phyloP scores from a whole-genome alignment of 148 eudicot species.

The Chenopodium berlandieri region DNA sequence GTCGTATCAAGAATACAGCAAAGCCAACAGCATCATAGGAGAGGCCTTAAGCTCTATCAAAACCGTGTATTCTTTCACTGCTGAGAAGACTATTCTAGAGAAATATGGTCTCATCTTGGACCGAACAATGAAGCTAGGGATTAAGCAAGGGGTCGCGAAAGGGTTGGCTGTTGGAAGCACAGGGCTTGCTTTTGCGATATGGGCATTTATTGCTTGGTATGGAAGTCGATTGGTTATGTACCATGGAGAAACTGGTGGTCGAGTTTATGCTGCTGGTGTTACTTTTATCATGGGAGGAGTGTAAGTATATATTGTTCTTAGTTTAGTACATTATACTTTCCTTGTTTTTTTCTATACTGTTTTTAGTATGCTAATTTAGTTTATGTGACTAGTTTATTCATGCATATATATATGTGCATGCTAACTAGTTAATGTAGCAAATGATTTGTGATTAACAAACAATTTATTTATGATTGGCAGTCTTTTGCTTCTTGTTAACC shows the following conservation, averaged over 20 bases:
- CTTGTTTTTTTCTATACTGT: too few relatives aligned
- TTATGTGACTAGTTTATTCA: too few relatives aligned
- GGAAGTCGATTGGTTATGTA: constrained; percentile 84
- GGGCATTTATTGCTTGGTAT: constrained; percentile 98
- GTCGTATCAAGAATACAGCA: constrained; percentile 61
- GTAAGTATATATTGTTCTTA: constrained; percentile 39
- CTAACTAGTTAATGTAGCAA: too few relatives aligned
- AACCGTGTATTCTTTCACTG: constrained; percentile 81
- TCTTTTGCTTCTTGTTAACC: too few relatives aligned
- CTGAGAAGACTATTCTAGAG: constrained; percentile 65
- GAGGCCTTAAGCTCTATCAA: constrained; percentile 89
- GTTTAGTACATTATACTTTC: too few relatives aligned
- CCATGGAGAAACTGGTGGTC: constrained; percentile 84
- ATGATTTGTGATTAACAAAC: too few relatives aligned
- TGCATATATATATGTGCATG: too few relatives aligned
- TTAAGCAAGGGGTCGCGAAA: constrained; percentile 80
- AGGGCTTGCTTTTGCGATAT: constrained; percentile 76
- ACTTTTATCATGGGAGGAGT: constrained; percentile 85
- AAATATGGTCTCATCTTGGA: constrained; percentile 61
- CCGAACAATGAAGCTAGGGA: constrained; percentile 56
- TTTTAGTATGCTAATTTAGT: too few relatives aligned
- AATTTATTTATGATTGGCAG: too few relatives aligned
- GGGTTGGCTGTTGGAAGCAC: constrained; percentile 94
- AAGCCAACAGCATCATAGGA: constrained; percentile 62
- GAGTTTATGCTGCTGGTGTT: constrained; percentile 75